phyloP scores from a whole-genome alignment of 176 grass and related monocot genomes.

The Aegilops speltoides region DNA sequence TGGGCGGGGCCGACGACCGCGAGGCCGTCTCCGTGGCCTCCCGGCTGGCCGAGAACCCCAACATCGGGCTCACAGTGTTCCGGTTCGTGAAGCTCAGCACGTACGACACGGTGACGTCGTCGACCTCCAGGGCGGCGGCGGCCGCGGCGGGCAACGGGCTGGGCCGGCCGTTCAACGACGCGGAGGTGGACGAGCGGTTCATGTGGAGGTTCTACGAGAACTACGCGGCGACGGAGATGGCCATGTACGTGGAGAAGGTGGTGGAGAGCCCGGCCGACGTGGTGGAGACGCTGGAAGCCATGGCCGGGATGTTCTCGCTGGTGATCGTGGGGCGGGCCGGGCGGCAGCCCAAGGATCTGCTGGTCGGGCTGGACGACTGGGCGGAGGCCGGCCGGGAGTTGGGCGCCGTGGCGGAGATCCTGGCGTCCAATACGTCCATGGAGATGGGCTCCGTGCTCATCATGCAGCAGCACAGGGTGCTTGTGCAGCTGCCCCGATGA shows the following conservation, averaged over 20 bases:
- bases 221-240: slow-evolving; percentile 38
- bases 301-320: slow-evolving; percentile 58
- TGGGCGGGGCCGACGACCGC: slow-evolving; percentile 52
- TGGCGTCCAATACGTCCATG: slow-evolving; percentile 38
- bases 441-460: slow-evolving; percentile 60
- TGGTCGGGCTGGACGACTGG: slow-evolving; percentile 41
- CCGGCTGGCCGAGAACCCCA: slow-evolving; percentile 38
- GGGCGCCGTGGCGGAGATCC: slow-evolving; percentile 41
- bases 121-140: background rate
- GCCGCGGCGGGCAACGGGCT: background rate
- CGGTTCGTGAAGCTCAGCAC: slow-evolving; percentile 55
- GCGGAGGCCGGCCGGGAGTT: slow-evolving; percentile 37
- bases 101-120: slow-evolving; percentile 34
- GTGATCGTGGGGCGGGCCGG: slow-evolving; percentile 44
- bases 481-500: background rate
- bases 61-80: slow-evolving; percentile 50
- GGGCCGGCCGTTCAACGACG: background rate
- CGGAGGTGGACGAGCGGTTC: slow-evolving; percentile 41
- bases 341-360: slow-evolving; percentile 32
- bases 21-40: slow-evolving; percentile 47
- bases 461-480: slow-evolving; percentile 53
- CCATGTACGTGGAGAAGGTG: slow-evolving; percentile 63
- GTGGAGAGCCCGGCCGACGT: slow-evolving; percentile 45
- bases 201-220: slow-evolving; percentile 48
- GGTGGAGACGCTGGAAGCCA: slow-evolving; percentile 41